Evolutionary conservation across 2,329 filamentous ascomycete species (phyloP), one percentile per base, ranked within the genome.

Genomic region (Fusarium scirpi): DNA sequence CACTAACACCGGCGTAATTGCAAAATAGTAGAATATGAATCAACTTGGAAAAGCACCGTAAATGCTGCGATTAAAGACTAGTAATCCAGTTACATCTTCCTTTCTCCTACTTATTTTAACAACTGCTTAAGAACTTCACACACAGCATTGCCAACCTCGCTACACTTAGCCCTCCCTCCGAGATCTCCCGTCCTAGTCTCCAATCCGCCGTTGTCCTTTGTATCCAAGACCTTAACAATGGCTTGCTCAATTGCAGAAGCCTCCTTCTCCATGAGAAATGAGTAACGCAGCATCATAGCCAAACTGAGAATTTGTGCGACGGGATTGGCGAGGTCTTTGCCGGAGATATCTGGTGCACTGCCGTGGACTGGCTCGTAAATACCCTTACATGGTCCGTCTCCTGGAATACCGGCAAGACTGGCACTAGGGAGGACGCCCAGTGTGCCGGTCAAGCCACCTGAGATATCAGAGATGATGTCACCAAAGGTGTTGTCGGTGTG

Each of bases 291-390:
- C 85, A 94, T 87, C 90, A 94, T 91, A 58, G 90, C 90, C 27
- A 92, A 81, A 52, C 90, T 92, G 41, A 93, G 84, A 32, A 93
- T 89, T 71, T 90, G 89, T 2, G 90, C 91, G 34, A 93, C 85
- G 0, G 91, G 91, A 81, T 94, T 93, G 57, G 91, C 91, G 44
- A 92, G 85, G 41, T 89, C 89, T 77, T 91, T 86, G 60, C 91
- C 91, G 10, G 89, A 88, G 69, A 94, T 93, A 72, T 94, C 91
- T 13, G 92, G 91, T 4, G 91, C 92, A 55, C 76, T 87, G 82
- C 90, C 91, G 77, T 94, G 91, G 58, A 94, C 92, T 6, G 91
- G 91, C 81, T 94, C 91, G 76, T 93, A 94, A 72, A 93, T 92
- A 66, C 91, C 91, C 72, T 92, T 92, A 73, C 78, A 81, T n/a